Conservation (phyloP, 352 stramenopile genomes). For the Globisporangium viniferum region DNA sequence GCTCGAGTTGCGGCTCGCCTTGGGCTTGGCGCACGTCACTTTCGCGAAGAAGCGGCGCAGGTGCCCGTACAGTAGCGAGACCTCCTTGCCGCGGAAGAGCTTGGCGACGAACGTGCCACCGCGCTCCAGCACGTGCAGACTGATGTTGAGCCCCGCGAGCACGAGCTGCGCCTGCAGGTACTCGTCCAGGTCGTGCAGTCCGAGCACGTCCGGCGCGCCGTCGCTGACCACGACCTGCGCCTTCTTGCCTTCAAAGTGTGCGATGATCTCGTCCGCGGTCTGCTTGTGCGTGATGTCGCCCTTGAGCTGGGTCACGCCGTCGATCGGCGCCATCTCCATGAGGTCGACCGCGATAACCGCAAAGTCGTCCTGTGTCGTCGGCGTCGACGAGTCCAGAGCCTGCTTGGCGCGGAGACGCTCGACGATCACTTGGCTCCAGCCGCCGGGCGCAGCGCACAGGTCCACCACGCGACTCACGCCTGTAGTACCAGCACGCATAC, state of each 20-base stretch:
- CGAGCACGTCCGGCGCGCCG: conserved; percentile 97
- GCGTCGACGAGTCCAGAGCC: background rate
- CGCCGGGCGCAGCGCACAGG: conserved; percentile 78
- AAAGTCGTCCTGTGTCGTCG: conserved; percentile 11
- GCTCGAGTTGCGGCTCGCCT: conserved; percentile 81
- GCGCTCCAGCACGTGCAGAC: conserved; percentile 64
- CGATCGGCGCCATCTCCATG: conserved; percentile 97
- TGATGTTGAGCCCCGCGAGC: conserved; percentile 78
- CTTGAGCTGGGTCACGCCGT: conserved; percentile 68
- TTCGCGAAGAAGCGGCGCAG: conserved; percentile 65
- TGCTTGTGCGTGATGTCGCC: conserved; percentile 82
- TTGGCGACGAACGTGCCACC: conserved; percentile 84
- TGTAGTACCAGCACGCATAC: conserved; percentile 9
- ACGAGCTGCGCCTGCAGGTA: conserved; percentile 82
- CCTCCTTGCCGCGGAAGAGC: conserved; percentile 81
- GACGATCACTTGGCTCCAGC: conserved; percentile 85
- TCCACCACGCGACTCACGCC: conserved; percentile 80
- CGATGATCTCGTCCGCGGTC: conserved; percentile 71
- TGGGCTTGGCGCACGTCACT: conserved; percentile 82
- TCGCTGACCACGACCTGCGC: conserved; percentile 99
- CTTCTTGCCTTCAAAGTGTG: conserved; percentile 66
- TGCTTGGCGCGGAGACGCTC: conserved; percentile 50
- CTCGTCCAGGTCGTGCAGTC: conserved; percentile 78
- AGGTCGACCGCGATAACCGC: conserved; percentile 80
- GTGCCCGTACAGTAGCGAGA: conserved; percentile 69